Evolutionary conservation across 768 basidiomycete species (phyloP).

Genomic region (Tricholoma hemisulphureum): DNA sequence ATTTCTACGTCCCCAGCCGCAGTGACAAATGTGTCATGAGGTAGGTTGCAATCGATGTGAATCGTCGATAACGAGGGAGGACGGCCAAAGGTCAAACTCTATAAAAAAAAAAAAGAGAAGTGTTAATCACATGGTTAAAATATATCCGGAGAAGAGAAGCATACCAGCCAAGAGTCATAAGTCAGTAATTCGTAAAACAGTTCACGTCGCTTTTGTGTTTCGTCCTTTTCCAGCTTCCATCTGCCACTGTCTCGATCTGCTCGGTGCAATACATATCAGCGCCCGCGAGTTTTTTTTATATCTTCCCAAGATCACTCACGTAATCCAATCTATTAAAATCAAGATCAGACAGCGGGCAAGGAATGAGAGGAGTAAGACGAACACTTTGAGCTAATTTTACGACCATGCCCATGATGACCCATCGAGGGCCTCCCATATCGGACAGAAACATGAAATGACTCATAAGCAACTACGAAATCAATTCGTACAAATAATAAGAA

Average conservation of each 20-base stretch:
- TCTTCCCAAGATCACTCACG: slow-evolving; percentile 44
- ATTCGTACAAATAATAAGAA: slow-evolving; percentile 15
- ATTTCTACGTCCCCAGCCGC: slow-evolving; percentile 55
- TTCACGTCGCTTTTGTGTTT: slow-evolving; percentile 57
- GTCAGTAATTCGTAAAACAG: slow-evolving; percentile 66
- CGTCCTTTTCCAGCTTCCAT: slow-evolving; percentile 57
- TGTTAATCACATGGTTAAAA: not conserved
- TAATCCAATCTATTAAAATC: slow-evolving; percentile 51
- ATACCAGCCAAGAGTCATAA: slow-evolving; percentile 71
- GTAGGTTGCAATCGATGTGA: slow-evolving; percentile 56
- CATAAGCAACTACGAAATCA: slow-evolving; percentile 50
- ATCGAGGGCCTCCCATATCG: slow-evolving; percentile 57
- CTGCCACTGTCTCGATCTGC: slow-evolving; percentile 67
- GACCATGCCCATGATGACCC: slow-evolving; percentile 69
- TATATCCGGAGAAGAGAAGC: slow-evolving; percentile 9
- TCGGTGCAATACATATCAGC: slow-evolving; percentile 10
- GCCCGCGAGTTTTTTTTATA: not conserved
- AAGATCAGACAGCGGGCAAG: slow-evolving; percentile 15
- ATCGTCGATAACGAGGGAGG: slow-evolving; percentile 62
- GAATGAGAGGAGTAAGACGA: slow-evolving; percentile 22
- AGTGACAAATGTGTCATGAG: slow-evolving; percentile 45
- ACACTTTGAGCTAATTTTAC: slow-evolving; percentile 73
- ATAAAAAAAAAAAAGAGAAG: slow-evolving; percentile 8
- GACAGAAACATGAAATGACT: slow-evolving; percentile 52
- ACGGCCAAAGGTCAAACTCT: slow-evolving; percentile 72